Percentiles rank a stretch among this genome's conserved stretches.
phyloP scores from a whole-genome alignment of 805 yeast genomes.

The Pichia ethanolica region DNA sequence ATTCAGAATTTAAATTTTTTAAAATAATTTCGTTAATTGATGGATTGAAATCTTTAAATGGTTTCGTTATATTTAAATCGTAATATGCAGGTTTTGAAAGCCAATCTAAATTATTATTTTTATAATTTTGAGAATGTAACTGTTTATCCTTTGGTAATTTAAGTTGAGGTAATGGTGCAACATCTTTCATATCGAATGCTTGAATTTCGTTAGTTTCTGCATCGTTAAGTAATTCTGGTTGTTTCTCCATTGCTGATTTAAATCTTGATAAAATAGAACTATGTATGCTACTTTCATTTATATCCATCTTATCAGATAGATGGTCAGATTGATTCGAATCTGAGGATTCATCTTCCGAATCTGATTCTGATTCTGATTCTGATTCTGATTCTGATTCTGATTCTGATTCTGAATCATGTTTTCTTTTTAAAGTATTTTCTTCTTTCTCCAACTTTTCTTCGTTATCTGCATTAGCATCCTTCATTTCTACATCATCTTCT shows the following conservation, averaged over 20 bases:
- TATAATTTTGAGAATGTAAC: constrained; percentile 27
- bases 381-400: constrained; percentile 1
- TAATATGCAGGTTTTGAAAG: constrained; percentile 55
- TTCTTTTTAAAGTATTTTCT: constrained; percentile 5
- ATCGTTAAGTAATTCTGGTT: constrained; percentile 12
- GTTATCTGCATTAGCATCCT: constrained; percentile 27
- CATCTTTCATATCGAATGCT: constrained; percentile 28
- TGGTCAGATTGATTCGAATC: constrained; percentile 1
- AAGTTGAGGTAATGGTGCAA: constrained; percentile 85
- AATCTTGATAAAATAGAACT: constrained; percentile 47
- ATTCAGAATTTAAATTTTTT: constrained; percentile 35
- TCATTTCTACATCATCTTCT: constrained; percentile 7
- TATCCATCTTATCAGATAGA: constrained; percentile 6
- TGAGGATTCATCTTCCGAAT: constrained; percentile 2
- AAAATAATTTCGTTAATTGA: constrained; percentile 35
- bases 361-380: constrained; percentile 2
- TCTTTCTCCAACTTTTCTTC: constrained; percentile 29
- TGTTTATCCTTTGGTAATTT: constrained; percentile 47
- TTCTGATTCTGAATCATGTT: too few species aligned
- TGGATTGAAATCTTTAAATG: constrained; percentile 43
- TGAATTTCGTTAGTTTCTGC: constrained; percentile 10
- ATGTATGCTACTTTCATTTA: constrained; percentile 30
- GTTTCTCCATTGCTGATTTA: constrained; percentile 31
- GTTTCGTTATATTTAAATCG: constrained; percentile 36
- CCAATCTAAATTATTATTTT: constrained; percentile 51